Base-by-base conservation (phyloP, 2,329 filamentous ascomycete species). In the Fonsecaea erecta region DNA sequence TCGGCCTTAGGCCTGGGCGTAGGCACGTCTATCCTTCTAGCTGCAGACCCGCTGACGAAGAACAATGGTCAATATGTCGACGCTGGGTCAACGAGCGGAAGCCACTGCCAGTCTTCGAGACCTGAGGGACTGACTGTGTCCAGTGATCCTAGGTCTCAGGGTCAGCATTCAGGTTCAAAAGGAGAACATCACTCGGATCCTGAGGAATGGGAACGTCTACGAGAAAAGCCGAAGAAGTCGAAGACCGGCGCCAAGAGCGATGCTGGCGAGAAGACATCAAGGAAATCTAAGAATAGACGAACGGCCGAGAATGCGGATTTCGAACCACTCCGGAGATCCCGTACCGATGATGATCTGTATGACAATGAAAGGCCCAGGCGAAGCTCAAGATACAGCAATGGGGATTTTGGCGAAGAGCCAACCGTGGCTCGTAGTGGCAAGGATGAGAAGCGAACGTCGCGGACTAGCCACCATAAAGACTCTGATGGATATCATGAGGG, bases 391-490 rank as follows among this genome's bases (percentile, higher is more conserved):
- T 51, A 58, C n/a, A 64, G 63, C 54, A 73, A 70, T 30, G 69
- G 64, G 28, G 73, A 77, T 62, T 79, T 81, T 52, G 77, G 80
- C 46, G 68, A 74, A 18, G 70, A 71, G 3, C 79, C 77, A 7
- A 73, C 76, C 3, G 70, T 73, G 5, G 77, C 76, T 32, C 76
- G 75, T 2, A 74, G 75, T 21, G 73, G 73, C 46, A 70, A 74
- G 58, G 73, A 73, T 21, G 74, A 77, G n/a, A 65, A 70, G 32
- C 71, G 70, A 28, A 75, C 75, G 56, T 64, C 64, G 18, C 75
- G 75, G 61, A 71, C 69, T 21, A 73, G 70, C 64, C 75, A 75
- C 5, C 74, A 73, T 60, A 58, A 60, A 37, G 65, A 67, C 40
- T 73, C 72, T 52, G 71, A 71, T 8, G 70, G 68, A 12, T 67